phyloP scores from a whole-genome alignment of 2,329 filamentous ascomycete genomes.

The Dothistroma septosporum region DNA sequence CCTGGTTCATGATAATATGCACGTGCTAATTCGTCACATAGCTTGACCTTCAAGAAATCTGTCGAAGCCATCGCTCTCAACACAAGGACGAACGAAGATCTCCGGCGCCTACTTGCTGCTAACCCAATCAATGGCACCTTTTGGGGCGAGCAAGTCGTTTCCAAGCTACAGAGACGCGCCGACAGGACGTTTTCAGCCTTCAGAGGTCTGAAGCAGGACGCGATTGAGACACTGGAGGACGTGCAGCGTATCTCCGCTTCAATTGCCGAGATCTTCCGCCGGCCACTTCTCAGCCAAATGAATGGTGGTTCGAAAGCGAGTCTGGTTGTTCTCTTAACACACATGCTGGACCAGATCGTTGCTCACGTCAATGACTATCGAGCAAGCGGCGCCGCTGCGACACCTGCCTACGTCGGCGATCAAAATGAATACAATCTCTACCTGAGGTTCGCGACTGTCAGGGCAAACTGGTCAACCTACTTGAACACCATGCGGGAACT shows the following conservation, averaged over 20 bases:
- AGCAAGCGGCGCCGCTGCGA: background rate
- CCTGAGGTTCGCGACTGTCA: constrained; percentile 15
- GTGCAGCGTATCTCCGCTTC: constrained; percentile 13
- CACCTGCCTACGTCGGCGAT: constrained; percentile 16
- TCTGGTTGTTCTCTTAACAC: constrained; percentile 5
- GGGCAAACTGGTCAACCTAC: constrained; percentile 13
- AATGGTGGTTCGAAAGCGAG: constrained; percentile 4
- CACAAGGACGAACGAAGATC: background rate
- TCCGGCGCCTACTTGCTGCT: background rate
- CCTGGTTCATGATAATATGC: background rate
- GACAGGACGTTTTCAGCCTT: background rate
- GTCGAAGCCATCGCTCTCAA: background rate
- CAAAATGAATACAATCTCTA: constrained; percentile 20
- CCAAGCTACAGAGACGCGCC: background rate
- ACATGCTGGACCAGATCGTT: constrained; percentile 6
- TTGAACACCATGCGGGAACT: constrained; percentile 11
- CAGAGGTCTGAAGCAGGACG: constrained; percentile 5
- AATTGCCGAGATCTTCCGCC: constrained; percentile 10
- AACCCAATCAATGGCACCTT: constrained; percentile 3
- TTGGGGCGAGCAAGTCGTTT: constrained; percentile 2
- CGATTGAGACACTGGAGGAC: constrained; percentile 10
- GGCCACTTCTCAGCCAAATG: background rate
- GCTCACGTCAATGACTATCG: background rate
- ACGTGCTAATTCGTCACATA: background rate
- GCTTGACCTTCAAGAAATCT: background rate